These are phyloP conservation scores for Hanseniaspora thailandica DNA, from an alignment of 805 yeast species.

Conservation along the genomic window DNA sequence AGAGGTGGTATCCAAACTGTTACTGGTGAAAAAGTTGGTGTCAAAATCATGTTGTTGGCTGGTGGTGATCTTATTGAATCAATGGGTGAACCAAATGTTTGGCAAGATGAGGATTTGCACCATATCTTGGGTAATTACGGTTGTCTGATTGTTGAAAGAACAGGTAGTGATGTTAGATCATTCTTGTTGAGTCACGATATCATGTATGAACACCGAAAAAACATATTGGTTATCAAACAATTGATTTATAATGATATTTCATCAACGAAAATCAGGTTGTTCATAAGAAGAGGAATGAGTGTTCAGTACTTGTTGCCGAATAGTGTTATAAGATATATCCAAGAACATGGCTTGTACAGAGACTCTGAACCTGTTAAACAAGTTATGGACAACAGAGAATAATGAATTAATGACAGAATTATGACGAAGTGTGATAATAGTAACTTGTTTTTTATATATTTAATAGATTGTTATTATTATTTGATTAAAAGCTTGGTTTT, in stretches of 20 bases:
- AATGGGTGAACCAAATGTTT: conserved; percentile 99
- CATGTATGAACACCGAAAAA: conserved; percentile 91
- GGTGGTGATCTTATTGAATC: conserved; percentile 97
- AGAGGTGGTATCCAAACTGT: conserved; percentile 67
- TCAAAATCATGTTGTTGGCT: conserved; percentile 87
- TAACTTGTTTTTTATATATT: too few relatives aligned
- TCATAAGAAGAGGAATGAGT: conserved; percentile 89
- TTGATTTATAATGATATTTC: conserved; percentile 91
- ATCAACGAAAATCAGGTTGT: conserved; percentile 86
- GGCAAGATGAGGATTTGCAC: conserved; percentile 93
- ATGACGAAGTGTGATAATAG: neutral
- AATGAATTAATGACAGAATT: conserved; percentile 1
- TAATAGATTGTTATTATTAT: too few relatives aligned
- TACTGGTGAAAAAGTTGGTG: conserved; percentile 59
- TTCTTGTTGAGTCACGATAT: conserved; percentile 88
- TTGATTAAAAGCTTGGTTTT: too few relatives aligned
- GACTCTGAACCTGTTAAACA: conserved; percentile 88
- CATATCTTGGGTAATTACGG: conserved; percentile 94
- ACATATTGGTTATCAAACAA: conserved; percentile 88
- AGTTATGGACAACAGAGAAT: conserved; percentile 43
- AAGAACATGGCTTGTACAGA: conserved; percentile 76
- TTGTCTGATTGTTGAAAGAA: conserved; percentile 89
- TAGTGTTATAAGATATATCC: conserved; percentile 86
- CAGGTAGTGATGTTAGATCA: conserved; percentile 90
- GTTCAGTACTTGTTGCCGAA: conserved; percentile 91